Base-by-base conservation (phyloP, 495 filamentous ascomycete species). In the Mycothermus thermophilus region DNA sequence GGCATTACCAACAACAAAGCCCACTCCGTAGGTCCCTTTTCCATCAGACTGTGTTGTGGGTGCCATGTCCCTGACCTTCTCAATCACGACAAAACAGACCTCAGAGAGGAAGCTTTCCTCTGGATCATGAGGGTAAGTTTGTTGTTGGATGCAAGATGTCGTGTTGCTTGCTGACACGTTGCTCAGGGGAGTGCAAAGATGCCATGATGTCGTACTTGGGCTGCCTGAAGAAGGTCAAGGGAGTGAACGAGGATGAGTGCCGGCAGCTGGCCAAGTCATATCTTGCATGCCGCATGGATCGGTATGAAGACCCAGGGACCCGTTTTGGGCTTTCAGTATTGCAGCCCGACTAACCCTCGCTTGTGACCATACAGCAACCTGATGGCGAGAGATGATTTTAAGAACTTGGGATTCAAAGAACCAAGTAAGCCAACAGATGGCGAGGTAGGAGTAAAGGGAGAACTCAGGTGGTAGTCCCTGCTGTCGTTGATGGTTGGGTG, bases 21-120 rank as follows among this genome's bases (percentile, higher is more conserved):
- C 86, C 23, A 67, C 64, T 11, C 86, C 86, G 75, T 88, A 64
- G 64, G 80, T 72, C 12, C 24, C 26, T 23, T 16, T 29, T 16
- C 24, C 29, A 26, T 13, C 24, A 13, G 25, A 8, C 4, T 13
- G 17, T 17, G 23, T 37, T 35, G 8, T 25, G 14, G 38, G 32
- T 28, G 42, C 29, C 32, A 34, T n/a, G n/a, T n/a, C n/a, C n/a
- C n/a, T n/a, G n/a, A n/a, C n/a, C n/a, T n/a, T n/a, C n/a, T n/a
- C n/a, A n/a, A n/a, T n/a, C n/a, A n/a, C n/a, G n/a, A n/a, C n/a
- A n/a, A n/a, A n/a, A 19, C 40, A 92, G 85, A 31, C 90, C 90
- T 0, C 84, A 97, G 56, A 80, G 90, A 35, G 90, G 90, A 28
- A 92, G 84, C 55, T 97, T 97, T 50, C 90, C 90, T 15, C 76